Base-by-base conservation (phyloP, 768 basidiomycete species). In the Hericium alpestre region DNA sequence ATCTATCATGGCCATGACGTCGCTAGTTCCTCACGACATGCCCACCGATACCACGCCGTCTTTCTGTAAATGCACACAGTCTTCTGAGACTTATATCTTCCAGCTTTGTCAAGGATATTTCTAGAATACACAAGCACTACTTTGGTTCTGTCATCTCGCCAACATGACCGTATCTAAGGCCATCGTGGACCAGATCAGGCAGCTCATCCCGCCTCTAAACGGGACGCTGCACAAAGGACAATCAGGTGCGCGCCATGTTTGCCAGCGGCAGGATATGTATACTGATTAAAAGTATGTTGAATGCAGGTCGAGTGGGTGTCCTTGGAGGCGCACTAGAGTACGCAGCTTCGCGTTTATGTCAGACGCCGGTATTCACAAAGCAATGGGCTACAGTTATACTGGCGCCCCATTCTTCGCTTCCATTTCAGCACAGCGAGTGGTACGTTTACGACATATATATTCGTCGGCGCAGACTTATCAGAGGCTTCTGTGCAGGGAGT, bases 331-430 rank as follows among this genome's bases (percentile, higher is more conserved):
- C 93, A 39, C 74, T 87, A 61, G 95, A 97, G 94, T 96, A 64
- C 71, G 89, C 52, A 38, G 20, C 43, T 49, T 22, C 50, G 39
- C n/a, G 15, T 56, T 43, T 16, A 11, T 32, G 54, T 25, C 46
- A 23, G 9, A 15, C 20, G 38, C 48, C 15, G 1, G n/a, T n/a
- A 23, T 22, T 16, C 27, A 57, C 37, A 38, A 40, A 49, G 56
- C 38, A 37, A 51, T 25, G 46, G 47, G 15, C 47, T 39, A 15
- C 47, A 96, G 95, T 68, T 98, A 97, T 70, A 90, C 94, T 0
- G 96, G 96, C 15, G 96, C 96, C 18, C 96, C 96, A 0, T 99
- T 84, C 77, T 98, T 97, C 68, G 89, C 93, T 4, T 84, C 92
- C 38, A 91, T 96, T 64, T 86, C 94, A 3, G 90, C 93, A 1